Conservation (phyloP, 345 rosid species). For the Ceriops decandra region DNA sequence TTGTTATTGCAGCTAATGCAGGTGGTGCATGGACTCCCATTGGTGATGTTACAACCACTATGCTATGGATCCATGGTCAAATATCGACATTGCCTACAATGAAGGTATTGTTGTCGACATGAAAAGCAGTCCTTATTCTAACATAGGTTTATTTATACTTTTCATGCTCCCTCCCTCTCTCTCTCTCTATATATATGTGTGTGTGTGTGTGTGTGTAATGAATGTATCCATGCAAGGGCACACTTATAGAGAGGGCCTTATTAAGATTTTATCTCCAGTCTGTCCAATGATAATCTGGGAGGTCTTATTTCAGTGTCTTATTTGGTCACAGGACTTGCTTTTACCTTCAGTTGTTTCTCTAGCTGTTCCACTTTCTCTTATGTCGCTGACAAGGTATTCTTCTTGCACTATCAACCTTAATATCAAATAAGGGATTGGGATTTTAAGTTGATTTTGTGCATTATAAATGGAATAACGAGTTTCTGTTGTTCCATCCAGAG, state of each 20-base stretch:
- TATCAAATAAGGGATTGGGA: conserved; percentile 1
- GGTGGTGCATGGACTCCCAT: conserved; percentile 99
- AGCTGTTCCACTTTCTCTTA: conserved; percentile 74
- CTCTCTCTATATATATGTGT: no score
- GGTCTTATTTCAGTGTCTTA: neutral
- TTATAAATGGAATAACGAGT: conserved; percentile 24
- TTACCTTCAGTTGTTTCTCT: conserved; percentile 79
- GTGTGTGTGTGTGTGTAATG: no score
- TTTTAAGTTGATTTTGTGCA: conserved; percentile 9
- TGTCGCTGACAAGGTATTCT: conserved; percentile 81
- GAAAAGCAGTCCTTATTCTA: no score
- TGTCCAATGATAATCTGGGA: neutral
- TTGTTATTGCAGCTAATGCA: conserved; percentile 95
- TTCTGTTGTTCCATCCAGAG: conserved; percentile 45
- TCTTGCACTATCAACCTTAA: conserved; percentile 21
- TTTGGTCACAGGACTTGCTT: conserved; percentile 51
- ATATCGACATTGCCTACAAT: conserved; percentile 79
- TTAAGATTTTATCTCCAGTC: neutral
- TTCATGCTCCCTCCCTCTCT: no score
- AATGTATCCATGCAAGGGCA: no score
- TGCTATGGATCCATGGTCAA: conserved; percentile 99
- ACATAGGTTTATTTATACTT: no score
- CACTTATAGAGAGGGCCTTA: no score
- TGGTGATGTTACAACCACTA: conserved; percentile 97
- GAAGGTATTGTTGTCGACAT: conserved; percentile 47